A percentile compares a stretch with the other conserved stretches of the same genome.
Evolutionary conservation across 2,329 filamentous ascomycete genomes (phyloP).

Genomic region (Torrubiella hemipterigena): DNA sequence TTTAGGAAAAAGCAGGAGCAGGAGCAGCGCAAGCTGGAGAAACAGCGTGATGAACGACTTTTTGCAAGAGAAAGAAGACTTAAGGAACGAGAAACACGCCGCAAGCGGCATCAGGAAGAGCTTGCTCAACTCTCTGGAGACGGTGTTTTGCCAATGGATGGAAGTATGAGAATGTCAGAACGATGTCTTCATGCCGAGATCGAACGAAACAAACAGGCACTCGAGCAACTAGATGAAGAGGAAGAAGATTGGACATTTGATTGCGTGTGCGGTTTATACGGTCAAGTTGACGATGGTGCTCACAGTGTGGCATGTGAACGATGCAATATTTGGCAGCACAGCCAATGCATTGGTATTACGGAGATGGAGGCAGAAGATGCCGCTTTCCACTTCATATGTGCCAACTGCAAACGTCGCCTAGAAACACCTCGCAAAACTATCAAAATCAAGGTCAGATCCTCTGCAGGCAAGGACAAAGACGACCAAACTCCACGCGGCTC

Average conservation of each 20-base stretch:
- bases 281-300: constrained; percentile 86
- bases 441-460: constrained; percentile 35
- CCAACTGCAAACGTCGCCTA: constrained; percentile 59
- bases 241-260: constrained; percentile 92
- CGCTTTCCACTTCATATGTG: constrained; percentile 81
- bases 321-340: constrained; percentile 96
- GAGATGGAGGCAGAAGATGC: constrained; percentile 69
- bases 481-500: not conserved
- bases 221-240: constrained; percentile 59
- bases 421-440: constrained; percentile 45
- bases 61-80: constrained; percentile 77
- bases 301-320: constrained; percentile 89
- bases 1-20: constrained; percentile 57
- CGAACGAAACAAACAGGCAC: constrained; percentile 63
- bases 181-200: constrained; percentile 73
- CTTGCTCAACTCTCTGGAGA: constrained; percentile 68
- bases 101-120: constrained; percentile 75
- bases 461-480: too few species aligned
- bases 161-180: constrained; percentile 57
- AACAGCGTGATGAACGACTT: constrained; percentile 67
- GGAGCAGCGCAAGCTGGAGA: constrained; percentile 44
- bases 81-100: constrained; percentile 73
- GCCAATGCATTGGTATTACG: constrained; percentile 74
- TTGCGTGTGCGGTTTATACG: constrained; percentile 81
- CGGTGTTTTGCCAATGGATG: constrained; percentile 45